A percentile compares a stretch with the other conserved stretches of the same genome.
These are phyloP conservation scores for Leucocoprinus leucothites DNA, from an alignment of 768 basidiomycete species.

Conservation along the genomic window DNA sequence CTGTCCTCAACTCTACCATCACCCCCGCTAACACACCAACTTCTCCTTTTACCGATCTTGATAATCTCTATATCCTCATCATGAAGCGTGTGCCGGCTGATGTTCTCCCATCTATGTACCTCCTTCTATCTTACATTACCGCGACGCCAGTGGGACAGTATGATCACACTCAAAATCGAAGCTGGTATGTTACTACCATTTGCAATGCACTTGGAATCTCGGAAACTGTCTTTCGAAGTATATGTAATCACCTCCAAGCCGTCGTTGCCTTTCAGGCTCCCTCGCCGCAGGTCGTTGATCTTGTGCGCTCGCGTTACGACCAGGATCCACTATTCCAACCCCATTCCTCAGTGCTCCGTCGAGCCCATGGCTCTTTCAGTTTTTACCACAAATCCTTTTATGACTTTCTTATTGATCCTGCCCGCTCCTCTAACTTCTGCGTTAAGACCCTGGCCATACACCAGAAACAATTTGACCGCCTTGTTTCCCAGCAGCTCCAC, in stretches of 20 bases:
- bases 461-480: background rate
- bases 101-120: background rate
- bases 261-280: background rate
- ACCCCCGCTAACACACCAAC: background rate
- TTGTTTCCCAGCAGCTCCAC: background rate
- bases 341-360: background rate
- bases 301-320: background rate
- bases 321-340: background rate
- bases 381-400: slow-evolving; percentile 8
- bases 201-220: background rate
- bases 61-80: slow-evolving; percentile 15
- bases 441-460: background rate
- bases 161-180: background rate
- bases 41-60: slow-evolving; percentile 10
- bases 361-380: background rate
- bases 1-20: background rate
- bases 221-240: background rate
- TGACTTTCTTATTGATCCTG: slow-evolving; percentile 6
- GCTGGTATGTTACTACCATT: background rate
- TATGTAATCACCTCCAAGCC: background rate
- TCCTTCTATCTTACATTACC: background rate
- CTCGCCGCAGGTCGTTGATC: background rate
- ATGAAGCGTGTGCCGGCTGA: background rate
- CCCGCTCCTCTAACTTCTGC: background rate
- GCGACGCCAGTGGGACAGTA: too few relatives aligned